Percentiles rank a stretch among this genome's conserved stretches.
These are phyloP conservation scores for Parsonsia alboflavescens DNA, from an alignment of 257 asterid genomes.

Conservation along the genomic window DNA sequence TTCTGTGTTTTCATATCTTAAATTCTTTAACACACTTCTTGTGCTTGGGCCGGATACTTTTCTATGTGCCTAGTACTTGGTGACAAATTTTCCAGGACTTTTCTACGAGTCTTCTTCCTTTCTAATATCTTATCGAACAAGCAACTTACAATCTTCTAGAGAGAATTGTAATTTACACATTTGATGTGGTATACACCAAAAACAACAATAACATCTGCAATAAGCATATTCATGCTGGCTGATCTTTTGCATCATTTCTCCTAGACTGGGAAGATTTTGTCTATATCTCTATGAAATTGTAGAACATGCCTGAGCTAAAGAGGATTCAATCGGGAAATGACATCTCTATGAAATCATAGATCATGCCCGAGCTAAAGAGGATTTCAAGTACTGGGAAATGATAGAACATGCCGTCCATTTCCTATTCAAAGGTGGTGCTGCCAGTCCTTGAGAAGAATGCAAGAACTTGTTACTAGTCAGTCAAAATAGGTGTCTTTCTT, in stretches of 20 bases:
- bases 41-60: neutral
- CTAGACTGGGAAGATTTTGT: neutral
- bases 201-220: neutral
- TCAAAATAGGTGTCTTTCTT: neutral
- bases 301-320: neutral
- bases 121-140: neutral
- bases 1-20: neutral
- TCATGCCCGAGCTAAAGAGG: neutral
- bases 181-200: neutral
- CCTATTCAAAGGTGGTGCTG: neutral
- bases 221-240: neutral
- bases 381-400: neutral
- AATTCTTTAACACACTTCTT: neutral
- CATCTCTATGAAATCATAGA: neutral
- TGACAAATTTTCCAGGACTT: neutral
- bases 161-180: neutral
- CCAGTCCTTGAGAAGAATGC: neutral
- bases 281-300: neutral
- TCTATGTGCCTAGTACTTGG: neutral
- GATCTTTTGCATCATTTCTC: neutral
- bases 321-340: neutral
- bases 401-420: neutral
- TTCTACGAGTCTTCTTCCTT: neutral
- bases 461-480: neutral
- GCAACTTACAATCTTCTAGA: neutral